phyloP scores from a whole-genome alignment of 208 protist species.

The Wallacemonas sp. region DNA sequence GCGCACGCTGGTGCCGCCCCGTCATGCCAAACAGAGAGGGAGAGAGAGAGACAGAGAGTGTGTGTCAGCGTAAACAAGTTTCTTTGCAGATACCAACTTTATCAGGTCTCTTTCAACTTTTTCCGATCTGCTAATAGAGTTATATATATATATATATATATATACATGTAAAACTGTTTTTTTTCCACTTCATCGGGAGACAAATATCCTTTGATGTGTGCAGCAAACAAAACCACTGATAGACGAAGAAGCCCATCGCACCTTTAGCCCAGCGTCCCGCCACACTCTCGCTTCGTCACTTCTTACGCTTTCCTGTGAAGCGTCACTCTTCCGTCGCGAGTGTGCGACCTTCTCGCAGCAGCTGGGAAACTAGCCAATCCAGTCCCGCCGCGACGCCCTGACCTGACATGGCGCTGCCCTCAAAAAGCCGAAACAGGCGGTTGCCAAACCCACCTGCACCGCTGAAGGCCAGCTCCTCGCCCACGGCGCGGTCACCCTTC shows the following conservation, averaged over 20 bases:
- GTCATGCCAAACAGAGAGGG: neutral
- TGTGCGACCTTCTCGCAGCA: conserved; percentile 34
- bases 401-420: conserved; percentile 59
- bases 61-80: too few species aligned
- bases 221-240: neutral
- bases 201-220: too few species aligned
- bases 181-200: too few species aligned
- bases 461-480: neutral
- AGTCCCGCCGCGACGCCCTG: conserved; percentile 53
- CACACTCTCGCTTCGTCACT: too few species aligned
- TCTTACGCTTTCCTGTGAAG: too few species aligned
- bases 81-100: too few species aligned
- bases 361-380: conserved; percentile 77
- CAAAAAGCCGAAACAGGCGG: conserved; percentile 37
- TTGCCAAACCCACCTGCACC: conserved; percentile 70
- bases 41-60: neutral
- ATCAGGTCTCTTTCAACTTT: too few species aligned
- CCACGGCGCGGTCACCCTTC: too few species aligned
- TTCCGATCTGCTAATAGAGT: too few species aligned
- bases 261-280: too few species aligned
- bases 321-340: conserved; percentile 21
- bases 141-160: too few species aligned
- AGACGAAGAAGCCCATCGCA: neutral
- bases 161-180: neutral
- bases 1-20: too few species aligned